Evolutionary conservation across 2,329 filamentous ascomycete genomes (phyloP).

Genomic region (Penicillium sp.): DNA sequence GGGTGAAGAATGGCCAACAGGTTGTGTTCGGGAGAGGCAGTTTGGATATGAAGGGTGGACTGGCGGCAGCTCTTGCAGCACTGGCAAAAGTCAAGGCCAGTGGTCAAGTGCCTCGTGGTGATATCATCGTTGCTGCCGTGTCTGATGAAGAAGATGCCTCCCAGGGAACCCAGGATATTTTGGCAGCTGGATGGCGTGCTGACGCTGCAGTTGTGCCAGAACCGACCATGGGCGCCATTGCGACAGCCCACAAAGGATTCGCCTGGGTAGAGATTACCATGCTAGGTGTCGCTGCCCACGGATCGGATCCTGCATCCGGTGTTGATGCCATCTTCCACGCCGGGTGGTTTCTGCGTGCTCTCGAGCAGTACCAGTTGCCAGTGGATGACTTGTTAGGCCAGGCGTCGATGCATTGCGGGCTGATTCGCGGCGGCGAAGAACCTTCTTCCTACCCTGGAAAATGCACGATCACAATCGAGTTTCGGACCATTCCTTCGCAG

Average conservation of each 20-base stretch:
- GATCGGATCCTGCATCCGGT: constrained; percentile 43
- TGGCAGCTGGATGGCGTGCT: constrained; percentile 53
- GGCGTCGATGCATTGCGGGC: constrained; percentile 48
- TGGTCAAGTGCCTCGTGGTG: constrained; percentile 39
- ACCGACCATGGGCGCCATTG: constrained; percentile 46
- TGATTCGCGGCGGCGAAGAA: constrained; percentile 53
- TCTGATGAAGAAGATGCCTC: constrained; percentile 54
- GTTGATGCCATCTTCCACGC: constrained; percentile 52
- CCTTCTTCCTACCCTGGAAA: constrained; percentile 51
- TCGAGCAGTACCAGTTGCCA: constrained; percentile 46
- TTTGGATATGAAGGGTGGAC: constrained; percentile 53
- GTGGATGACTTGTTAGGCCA: constrained; percentile 37
- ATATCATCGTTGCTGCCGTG: constrained; percentile 54
- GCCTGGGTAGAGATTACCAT: constrained; percentile 37
- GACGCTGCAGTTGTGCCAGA: constrained; percentile 54
- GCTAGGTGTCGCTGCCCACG: constrained; percentile 36
- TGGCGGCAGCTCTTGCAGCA: constrained; percentile 49
- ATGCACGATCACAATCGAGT: constrained; percentile 51
- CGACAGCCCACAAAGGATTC: constrained; percentile 53
- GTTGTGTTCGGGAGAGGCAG: constrained; percentile 48
- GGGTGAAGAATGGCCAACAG: constrained; percentile 32
- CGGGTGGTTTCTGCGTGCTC: constrained; percentile 48
- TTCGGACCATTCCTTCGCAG: constrained; percentile 50
- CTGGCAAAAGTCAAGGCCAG: constrained; percentile 40
- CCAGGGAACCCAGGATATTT: constrained; percentile 51